Evolutionary conservation across 2,329 filamentous ascomycete genomes (phyloP).

Genomic region (Sclerotinia minor): DNA sequence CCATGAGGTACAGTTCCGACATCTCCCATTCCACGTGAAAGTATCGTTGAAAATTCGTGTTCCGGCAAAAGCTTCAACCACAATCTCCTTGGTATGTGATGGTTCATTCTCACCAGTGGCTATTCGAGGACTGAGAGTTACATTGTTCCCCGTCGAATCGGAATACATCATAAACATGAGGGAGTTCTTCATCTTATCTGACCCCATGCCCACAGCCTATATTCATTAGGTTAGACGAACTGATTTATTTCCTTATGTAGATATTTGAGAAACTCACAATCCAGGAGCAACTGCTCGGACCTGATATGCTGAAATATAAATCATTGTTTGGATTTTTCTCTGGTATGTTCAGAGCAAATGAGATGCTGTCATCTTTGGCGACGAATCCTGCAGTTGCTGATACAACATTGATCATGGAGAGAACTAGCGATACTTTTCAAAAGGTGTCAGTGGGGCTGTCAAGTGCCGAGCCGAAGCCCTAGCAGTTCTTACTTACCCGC

Average conservation of each 20-base stretch:
- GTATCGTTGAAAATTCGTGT: conserved; percentile 48
- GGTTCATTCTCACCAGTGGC: conserved; percentile 55
- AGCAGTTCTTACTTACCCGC: conserved; percentile 12
- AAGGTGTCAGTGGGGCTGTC: conserved; percentile 2
- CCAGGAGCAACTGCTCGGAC: conserved; percentile 51
- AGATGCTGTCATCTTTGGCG: conserved; percentile 47
- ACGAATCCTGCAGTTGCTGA: conserved; percentile 43
- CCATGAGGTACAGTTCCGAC: conserved; percentile 56
- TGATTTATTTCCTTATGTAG: too few relatives aligned
- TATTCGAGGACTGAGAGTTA: conserved; percentile 58
- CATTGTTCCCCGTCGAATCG: conserved; percentile 48
- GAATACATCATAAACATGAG: conserved; percentile 58
- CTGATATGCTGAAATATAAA: conserved; percentile 56
- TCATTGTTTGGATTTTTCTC: conserved; percentile 48
- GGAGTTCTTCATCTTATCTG: conserved; percentile 52
- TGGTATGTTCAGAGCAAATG: conserved; percentile 54
- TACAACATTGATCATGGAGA: conserved; percentile 8
- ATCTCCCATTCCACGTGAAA: conserved; percentile 53
- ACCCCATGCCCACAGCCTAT: conserved; percentile 55
- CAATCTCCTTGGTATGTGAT: conserved; percentile 46
- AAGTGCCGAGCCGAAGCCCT: neutral
- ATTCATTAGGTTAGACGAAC: neutral
- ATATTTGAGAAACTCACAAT: conserved; percentile 40
- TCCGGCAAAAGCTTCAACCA: conserved; percentile 49
- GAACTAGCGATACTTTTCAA: conserved; percentile 17